Base-by-base conservation (phyloP, 768 basidiomycete species). In the Mycena maculata region DNA sequence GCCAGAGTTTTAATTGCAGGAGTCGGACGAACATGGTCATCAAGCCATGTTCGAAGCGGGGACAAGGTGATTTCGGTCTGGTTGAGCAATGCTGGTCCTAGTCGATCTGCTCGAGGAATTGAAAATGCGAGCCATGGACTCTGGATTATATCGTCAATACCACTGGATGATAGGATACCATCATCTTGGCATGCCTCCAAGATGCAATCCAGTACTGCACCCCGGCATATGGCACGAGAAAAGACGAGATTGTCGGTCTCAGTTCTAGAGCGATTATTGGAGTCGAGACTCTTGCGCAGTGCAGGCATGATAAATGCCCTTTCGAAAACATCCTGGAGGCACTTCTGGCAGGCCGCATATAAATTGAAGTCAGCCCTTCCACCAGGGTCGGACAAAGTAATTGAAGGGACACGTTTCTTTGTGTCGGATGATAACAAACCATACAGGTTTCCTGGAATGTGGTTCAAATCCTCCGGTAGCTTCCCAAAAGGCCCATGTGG, bases 91-190 rank as follows among this genome's bases (percentile, higher is more conserved):
- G 45, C 22, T 20, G 59, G 33, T 6, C 59, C 36, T 2, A 60
- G 20, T 11, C 47, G 47, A 38, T 60, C 59, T 10, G 59, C 25
- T 3, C 44, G 59, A 27, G n/a, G 0, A 13, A 50, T 13, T 1
- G 45, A 15, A 28, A 60, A 60, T 3, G 47, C 25, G 20, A 60
- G 45, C 47, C 59, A 60, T 2, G 47, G 59, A 28, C 59, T 60
- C 7, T n/a, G 47, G 9, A 39, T 4, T 3, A 50, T 48, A 27
- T 36, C 27, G 16, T 48, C 45, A 10, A 60, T n/a, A 11, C 33
- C 59, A 20, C 28, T 38, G 4, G 47, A 48, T 4, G 31, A 25
- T 20, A 60, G 45, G 2, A 60, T 60, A 11, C 58, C 36, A 13
- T 60, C 47, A 20, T 60, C 58, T 9, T 15, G 9, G 27, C 58